Evolutionary conservation across 805 yeast species (phyloP).

Genomic region (Wickerhamiella vanderwaltii): DNA sequence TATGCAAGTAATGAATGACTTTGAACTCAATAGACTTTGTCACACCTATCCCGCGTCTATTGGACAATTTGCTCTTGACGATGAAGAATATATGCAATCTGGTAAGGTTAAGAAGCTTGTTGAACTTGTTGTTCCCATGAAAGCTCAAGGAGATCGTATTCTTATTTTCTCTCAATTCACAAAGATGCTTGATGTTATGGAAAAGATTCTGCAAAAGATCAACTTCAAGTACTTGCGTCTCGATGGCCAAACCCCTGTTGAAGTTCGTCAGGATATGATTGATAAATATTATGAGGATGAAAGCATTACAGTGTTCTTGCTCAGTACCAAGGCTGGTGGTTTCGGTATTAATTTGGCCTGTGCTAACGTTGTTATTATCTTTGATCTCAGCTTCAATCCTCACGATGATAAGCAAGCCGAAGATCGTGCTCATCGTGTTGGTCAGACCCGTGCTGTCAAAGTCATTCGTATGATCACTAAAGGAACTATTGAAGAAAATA

Average conservation of each 20-base stretch:
- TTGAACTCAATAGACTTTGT: conserved; percentile 69
- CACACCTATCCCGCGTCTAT: conserved; percentile 55
- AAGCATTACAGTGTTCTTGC: conserved; percentile 68
- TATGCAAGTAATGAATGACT: conserved; percentile 90
- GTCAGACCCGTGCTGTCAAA: conserved; percentile 73
- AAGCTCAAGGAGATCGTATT: conserved; percentile 49
- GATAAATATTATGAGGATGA: conserved; percentile 78
- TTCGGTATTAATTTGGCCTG: conserved; percentile 95
- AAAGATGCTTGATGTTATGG: conserved; percentile 80
- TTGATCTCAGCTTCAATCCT: conserved; percentile 92
- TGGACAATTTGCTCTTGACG: conserved; percentile 38
- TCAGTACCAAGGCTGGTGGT: conserved; percentile 97
- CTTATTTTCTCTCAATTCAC: conserved; percentile 86
- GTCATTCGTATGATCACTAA: conserved; percentile 64
- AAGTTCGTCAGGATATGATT: conserved; percentile 80
- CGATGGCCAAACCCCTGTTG: conserved; percentile 92
- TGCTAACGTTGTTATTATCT: conserved; percentile 83
- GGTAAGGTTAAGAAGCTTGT: conserved; percentile 60
- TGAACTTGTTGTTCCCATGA: conserved; percentile 44
- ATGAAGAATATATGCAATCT: conserved; percentile 47
- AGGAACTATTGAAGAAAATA: conserved; percentile 80
- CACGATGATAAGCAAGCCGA: conserved; percentile 99
- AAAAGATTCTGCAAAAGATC: conserved; percentile 51
- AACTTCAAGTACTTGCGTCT: conserved; percentile 64
- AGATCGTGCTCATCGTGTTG: conserved; percentile 96